Evolutionary conservation across 2,329 filamentous ascomycete species (phyloP).

Genomic region (Pleomassaria siparia): DNA sequence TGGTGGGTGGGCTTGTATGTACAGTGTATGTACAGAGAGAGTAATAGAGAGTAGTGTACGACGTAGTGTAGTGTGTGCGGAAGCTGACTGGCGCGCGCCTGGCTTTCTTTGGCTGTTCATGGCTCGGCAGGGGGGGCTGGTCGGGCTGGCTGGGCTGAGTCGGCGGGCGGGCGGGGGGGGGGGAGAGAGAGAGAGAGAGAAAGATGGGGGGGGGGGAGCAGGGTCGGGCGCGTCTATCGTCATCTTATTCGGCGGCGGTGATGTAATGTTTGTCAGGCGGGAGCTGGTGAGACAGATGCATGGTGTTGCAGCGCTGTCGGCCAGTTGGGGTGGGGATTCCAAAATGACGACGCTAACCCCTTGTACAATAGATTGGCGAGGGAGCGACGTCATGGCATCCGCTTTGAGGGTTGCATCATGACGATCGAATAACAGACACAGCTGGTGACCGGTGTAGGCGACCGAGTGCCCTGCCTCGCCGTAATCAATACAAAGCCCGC

Average conservation of each 20-base stretch:
- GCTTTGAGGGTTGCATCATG: too few species aligned
- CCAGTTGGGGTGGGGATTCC: not conserved
- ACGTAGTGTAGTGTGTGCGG: constrained; percentile 2
- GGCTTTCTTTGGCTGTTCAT: too few species aligned
- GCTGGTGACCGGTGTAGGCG: too few species aligned
- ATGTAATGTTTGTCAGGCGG: not conserved
- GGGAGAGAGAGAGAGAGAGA: too few species aligned
- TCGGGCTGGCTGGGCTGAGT: not conserved
- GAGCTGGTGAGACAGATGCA: not conserved
- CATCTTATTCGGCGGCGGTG: not conserved
- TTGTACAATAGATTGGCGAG: not conserved
- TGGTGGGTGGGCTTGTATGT: too few species aligned
- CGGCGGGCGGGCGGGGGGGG: not conserved
- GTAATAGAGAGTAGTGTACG: not conserved
- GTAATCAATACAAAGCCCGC: too few species aligned
- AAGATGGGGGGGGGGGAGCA: too few species aligned
- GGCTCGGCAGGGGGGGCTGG: not conserved
- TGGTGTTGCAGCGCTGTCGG: constrained; percentile 1
- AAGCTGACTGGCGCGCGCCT: constrained; percentile 3
- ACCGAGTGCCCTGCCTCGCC: too few species aligned
- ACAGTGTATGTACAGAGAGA: not conserved
- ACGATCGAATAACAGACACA: too few species aligned
- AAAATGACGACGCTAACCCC: not conserved
- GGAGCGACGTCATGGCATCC: too few species aligned
- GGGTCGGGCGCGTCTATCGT: not conserved